A percentile compares a stretch with the other conserved stretches of the same genome.
phyloP scores from a whole-genome alignment of 371 early-diverging fungal species.

The Syncephalastrum racemosum region DNA sequence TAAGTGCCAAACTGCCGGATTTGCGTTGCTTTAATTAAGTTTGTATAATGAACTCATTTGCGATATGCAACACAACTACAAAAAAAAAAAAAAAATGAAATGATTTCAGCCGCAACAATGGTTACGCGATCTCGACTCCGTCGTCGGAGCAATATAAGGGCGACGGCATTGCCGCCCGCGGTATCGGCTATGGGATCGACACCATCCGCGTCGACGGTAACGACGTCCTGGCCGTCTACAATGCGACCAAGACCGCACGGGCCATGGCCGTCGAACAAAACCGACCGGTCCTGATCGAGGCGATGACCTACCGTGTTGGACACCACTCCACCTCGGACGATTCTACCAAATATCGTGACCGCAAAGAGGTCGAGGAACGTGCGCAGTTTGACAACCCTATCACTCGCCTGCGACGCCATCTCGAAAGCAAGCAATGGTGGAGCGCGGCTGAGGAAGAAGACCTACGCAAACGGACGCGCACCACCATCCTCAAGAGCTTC shows the following conservation, averaged over 20 bases:
- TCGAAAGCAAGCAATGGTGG: constrained; percentile 89
- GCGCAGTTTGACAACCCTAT: constrained; percentile 85
- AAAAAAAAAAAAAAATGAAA: constrained; percentile 1
- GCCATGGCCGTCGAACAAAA: constrained; percentile 76
- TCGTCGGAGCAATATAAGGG: constrained; percentile 94
- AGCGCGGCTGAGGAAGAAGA: constrained; percentile 72
- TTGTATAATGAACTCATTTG: too few relatives aligned
- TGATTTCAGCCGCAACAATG: constrained; percentile 87
- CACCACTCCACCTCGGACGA: constrained; percentile 98
- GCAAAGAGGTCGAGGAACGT: constrained; percentile 85
- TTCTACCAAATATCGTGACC: constrained; percentile 85
- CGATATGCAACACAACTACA: not conserved
- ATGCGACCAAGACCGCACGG: constrained; percentile 85
- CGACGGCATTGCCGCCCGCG: constrained; percentile 95
- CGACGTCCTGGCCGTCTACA: constrained; percentile 96
- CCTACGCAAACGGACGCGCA: constrained; percentile 60
- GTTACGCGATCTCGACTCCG: constrained; percentile 97
- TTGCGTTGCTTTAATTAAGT: too few relatives aligned
- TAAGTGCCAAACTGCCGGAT: constrained; percentile 24
- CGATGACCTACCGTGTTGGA: constrained; percentile 96
- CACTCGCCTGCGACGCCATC: constrained; percentile 86
- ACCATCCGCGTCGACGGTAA: constrained; percentile 98
- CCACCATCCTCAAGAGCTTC: constrained; percentile 78
- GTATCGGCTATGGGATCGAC: constrained; percentile 95
- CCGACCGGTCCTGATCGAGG: constrained; percentile 94